These are phyloP conservation scores for Rhynchosporium secalis DNA, from an alignment of 2,329 filamentous ascomycete species.

Conservation along the genomic window DNA sequence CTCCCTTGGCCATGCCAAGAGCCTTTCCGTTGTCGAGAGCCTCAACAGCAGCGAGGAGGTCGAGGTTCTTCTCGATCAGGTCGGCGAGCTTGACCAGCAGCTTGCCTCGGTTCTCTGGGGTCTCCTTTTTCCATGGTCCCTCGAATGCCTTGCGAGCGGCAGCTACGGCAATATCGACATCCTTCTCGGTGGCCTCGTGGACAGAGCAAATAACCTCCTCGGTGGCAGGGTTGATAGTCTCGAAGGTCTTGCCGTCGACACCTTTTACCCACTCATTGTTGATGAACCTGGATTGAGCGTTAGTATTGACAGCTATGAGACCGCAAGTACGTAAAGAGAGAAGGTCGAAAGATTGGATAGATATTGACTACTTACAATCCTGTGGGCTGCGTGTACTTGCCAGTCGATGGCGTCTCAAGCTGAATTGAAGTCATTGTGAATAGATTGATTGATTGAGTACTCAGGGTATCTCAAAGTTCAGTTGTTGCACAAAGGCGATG, in stretches of 20 bases:
- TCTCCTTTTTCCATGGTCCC: constrained; percentile 65
- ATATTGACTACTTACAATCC: constrained; percentile 44
- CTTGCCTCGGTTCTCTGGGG: constrained; percentile 70
- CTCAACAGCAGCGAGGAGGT: constrained; percentile 79
- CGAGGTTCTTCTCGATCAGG: constrained; percentile 73
- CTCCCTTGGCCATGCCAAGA: constrained; percentile 71
- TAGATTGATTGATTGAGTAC: not conserved
- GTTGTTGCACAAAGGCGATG: constrained; percentile 6
- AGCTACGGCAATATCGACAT: constrained; percentile 75
- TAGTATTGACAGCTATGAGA: not conserved
- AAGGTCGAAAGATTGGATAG: constrained; percentile 25
- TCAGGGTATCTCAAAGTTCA: constrained; percentile 9
- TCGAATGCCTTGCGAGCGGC: constrained; percentile 87
- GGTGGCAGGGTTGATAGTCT: constrained; percentile 84
- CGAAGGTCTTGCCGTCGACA: constrained; percentile 85
- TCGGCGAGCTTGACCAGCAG: constrained; percentile 76
- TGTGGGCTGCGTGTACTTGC: constrained; percentile 41
- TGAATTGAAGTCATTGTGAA: constrained; percentile 18
- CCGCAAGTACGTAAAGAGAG: not conserved
- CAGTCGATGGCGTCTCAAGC: constrained; percentile 37
- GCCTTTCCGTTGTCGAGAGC: constrained; percentile 88
- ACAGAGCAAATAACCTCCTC: constrained; percentile 85
- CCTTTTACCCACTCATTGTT: constrained; percentile 87
- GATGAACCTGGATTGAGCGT: constrained; percentile 55
- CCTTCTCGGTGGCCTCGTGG: constrained; percentile 84